phyloP scores from a whole-genome alignment of 768 basidiomycete species.

The Auriscalpium orientale region DNA sequence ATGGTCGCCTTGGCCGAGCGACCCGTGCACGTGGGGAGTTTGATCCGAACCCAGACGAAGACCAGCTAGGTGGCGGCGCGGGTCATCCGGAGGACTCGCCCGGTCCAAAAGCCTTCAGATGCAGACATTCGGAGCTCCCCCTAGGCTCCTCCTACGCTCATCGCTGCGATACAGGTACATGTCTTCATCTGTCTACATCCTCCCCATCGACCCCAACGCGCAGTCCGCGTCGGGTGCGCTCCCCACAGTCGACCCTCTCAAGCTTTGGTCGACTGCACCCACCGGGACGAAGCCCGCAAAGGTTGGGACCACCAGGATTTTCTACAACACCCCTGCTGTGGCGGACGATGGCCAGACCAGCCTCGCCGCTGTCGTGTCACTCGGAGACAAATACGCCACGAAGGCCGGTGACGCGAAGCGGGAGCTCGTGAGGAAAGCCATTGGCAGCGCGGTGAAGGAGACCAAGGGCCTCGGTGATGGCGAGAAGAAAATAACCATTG shows the following conservation, averaged over 20 bases:
- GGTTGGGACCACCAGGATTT: constrained; percentile 55
- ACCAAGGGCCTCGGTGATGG: constrained; percentile 53
- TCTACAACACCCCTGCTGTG: constrained; percentile 44
- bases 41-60: too few species aligned
- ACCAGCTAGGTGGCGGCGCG: too few species aligned
- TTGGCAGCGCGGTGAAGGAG: constrained; percentile 67
- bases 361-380: constrained; percentile 48
- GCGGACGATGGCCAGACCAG: constrained; percentile 21
- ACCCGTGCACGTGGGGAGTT: too few species aligned
- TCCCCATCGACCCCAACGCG: constrained; percentile 47
- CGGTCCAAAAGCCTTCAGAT: too few species aligned
- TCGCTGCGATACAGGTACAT: constrained; percentile 10
- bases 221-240: constrained; percentile 23
- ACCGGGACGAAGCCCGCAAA: constrained; percentile 36
- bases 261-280: constrained; percentile 49
- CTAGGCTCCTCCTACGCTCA: constrained; percentile 12
- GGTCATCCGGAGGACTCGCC: too few species aligned
- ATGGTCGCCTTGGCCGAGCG: too few species aligned
- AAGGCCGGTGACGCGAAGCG: constrained; percentile 40
- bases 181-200: constrained; percentile 52
- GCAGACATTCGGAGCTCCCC: too few species aligned
- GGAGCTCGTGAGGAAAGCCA: constrained; percentile 64
- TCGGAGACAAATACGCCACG: constrained; percentile 45
- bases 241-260: constrained; percentile 33
- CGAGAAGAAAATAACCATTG: constrained; percentile 51